Percentiles rank a stretch among this genome's conserved stretches.
These are phyloP conservation scores for Suhomyces bolitotheri DNA, from an alignment of 1,139 yeast genomes.

Conservation along the genomic window DNA sequence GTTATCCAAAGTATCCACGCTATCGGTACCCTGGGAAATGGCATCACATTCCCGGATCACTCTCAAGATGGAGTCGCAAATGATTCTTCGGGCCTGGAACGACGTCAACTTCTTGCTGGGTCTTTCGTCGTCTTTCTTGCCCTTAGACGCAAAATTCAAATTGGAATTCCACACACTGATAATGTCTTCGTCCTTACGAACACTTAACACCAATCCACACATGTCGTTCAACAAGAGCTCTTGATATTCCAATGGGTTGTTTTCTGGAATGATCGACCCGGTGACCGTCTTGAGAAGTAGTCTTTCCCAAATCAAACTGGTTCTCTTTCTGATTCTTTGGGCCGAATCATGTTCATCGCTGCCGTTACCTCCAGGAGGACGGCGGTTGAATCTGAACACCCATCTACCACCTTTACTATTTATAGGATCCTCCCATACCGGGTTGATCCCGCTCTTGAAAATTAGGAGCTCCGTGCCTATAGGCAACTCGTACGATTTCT, in stretches of 20 bases:
- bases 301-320: conserved; percentile 54
- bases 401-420: conserved; percentile 67
- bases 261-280: conserved; percentile 45
- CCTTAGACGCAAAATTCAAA: conserved; percentile 29
- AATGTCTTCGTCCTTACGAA: conserved; percentile 51
- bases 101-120: conserved; percentile 36
- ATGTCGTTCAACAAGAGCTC: conserved; percentile 47
- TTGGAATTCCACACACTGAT: conserved; percentile 58
- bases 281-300: conserved; percentile 45
- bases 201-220: conserved; percentile 53
- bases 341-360: conserved; percentile 17
- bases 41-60: conserved; percentile 52
- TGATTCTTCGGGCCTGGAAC: conserved; percentile 49
- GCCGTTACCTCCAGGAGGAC: conserved; percentile 19
- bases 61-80: conserved; percentile 49
- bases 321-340: conserved; percentile 34
- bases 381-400: conserved; percentile 54
- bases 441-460: conserved; percentile 64
- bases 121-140: conserved; percentile 25
- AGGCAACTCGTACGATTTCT: conserved; percentile 48
- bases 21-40: conserved; percentile 37
- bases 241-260: conserved; percentile 28
- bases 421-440: conserved; percentile 72
- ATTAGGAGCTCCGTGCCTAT: conserved; percentile 60
- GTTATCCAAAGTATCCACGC: conserved; percentile 32